Evolutionary conservation across 495 filamentous ascomycete species (phyloP).

Genomic region (Xeromyces bisporus): DNA sequence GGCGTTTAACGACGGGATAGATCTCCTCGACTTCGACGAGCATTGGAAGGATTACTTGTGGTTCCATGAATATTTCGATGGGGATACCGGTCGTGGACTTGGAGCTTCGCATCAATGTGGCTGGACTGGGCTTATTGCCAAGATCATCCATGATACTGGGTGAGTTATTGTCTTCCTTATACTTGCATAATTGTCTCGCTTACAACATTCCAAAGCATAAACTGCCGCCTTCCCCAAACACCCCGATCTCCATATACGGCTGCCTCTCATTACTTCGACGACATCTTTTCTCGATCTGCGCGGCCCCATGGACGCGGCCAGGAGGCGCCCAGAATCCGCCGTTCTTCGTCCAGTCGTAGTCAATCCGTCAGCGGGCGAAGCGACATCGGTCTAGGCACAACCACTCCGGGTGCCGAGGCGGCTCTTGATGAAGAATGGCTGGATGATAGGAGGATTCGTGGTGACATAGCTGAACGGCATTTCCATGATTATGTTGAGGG

Average conservation of each 20-base stretch:
- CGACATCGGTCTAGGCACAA: slow-evolving; percentile 52
- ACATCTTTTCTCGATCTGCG: slow-evolving; percentile 46
- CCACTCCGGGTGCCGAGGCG: slow-evolving; percentile 16
- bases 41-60: slow-evolving; percentile 87
- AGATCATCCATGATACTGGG: slow-evolving; percentile 95
- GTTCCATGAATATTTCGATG: slow-evolving; percentile 97
- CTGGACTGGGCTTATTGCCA: slow-evolving; percentile 93
- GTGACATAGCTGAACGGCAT: slow-evolving; percentile 38
- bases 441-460: slow-evolving; percentile 14
- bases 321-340: slow-evolving; percentile 39
- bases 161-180: slow-evolving; percentile 21
- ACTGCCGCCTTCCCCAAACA: slow-evolving; percentile 82
- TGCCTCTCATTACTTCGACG: slow-evolving; percentile 88
- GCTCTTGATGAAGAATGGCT: slow-evolving; percentile 17
- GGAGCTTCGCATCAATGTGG: slow-evolving; percentile 92
- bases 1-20: slow-evolving; percentile 67
- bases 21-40: slow-evolving; percentile 74
- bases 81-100: slow-evolving; percentile 72
- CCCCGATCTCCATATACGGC: slow-evolving; percentile 69
- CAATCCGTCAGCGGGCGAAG: slow-evolving; percentile 78
- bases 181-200: slow-evolving; percentile 1
- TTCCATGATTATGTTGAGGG: slow-evolving; percentile 54
- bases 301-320: slow-evolving; percentile 19
- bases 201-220: slow-evolving; percentile 37
- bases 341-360: slow-evolving; percentile 62